Evolutionary conservation across 768 basidiomycete genomes (phyloP).

Genomic region (Suillus clintonianus): DNA sequence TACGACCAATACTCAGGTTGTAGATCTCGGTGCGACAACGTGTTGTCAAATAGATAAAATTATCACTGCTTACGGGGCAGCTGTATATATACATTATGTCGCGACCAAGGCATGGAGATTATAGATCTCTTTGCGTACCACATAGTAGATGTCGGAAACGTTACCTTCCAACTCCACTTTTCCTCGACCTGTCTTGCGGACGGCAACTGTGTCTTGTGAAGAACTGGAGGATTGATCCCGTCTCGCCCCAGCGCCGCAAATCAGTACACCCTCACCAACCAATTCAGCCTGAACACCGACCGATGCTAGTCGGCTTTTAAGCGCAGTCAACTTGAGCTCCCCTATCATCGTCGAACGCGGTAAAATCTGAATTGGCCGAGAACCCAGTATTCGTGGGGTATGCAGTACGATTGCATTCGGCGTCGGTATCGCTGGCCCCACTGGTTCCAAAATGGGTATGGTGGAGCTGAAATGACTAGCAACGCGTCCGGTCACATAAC

Average conservation of each 20-base stretch:
- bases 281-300: slow-evolving; percentile 89
- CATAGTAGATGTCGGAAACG: slow-evolving; percentile 87
- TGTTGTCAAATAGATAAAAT: background rate
- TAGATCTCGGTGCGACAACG: background rate
- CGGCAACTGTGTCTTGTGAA: slow-evolving; percentile 75
- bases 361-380: slow-evolving; percentile 65
- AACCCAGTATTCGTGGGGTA: slow-evolving; percentile 54
- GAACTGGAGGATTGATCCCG: slow-evolving; percentile 42
- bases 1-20: background rate
- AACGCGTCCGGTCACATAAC: slow-evolving; percentile 88
- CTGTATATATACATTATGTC: slow-evolving; percentile 42
- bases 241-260: slow-evolving; percentile 73
- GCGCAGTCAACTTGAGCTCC: slow-evolving; percentile 87
- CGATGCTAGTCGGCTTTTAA: slow-evolving; percentile 77
- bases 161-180: slow-evolving; percentile 89
- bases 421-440: slow-evolving; percentile 34
- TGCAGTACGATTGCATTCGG: slow-evolving; percentile 26
- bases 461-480: slow-evolving; percentile 83
- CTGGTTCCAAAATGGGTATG: slow-evolving; percentile 84
- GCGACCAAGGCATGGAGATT: slow-evolving; percentile 87
- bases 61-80: background rate
- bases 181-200: slow-evolving; percentile 83
- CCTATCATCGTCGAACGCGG: slow-evolving; percentile 97
- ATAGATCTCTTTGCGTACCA: slow-evolving; percentile 88
- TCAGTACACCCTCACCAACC: slow-evolving; percentile 94